Conservation (phyloP, 768 basidiomycete species). For the Pulveroboletus ravenelii region DNA sequence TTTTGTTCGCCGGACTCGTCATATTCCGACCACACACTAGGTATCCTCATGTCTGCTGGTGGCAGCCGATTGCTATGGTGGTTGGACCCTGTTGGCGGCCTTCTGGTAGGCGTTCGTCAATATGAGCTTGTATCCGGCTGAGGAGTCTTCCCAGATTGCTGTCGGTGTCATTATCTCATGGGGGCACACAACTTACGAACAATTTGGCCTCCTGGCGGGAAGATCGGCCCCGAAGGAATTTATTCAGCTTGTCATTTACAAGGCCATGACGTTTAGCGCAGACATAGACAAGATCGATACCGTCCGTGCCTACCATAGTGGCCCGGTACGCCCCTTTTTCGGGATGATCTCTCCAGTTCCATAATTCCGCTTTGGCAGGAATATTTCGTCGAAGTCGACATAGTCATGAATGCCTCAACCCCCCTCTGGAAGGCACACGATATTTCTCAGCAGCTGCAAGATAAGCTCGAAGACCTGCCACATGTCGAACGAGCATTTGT, state of each 20-base stretch:
- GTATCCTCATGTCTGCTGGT: constrained; percentile 77
- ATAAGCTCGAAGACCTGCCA: constrained; percentile 83
- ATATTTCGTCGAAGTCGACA: constrained; percentile 93
- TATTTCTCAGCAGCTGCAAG: constrained; percentile 76
- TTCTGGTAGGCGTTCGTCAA: constrained; percentile 49
- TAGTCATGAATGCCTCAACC: constrained; percentile 87
- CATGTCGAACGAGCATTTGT: constrained; percentile 93
- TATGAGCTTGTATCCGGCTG: background rate
- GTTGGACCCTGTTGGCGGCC: constrained; percentile 74
- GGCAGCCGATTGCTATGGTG: constrained; percentile 82
- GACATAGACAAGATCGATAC: constrained; percentile 88
- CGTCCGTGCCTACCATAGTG: constrained; percentile 89
- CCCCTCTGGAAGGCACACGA: constrained; percentile 89
- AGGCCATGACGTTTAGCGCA: constrained; percentile 78
- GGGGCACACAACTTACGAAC: constrained; percentile 67
- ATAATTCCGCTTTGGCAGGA: constrained; percentile 40
- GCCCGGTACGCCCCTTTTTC: constrained; percentile 46
- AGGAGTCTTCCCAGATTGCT: constrained; percentile 50
- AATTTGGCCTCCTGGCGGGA: constrained; percentile 87
- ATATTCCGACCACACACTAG: constrained; percentile 33
- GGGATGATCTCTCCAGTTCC: background rate
- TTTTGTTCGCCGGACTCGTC: background rate
- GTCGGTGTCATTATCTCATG: constrained; percentile 76
- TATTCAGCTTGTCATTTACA: constrained; percentile 87
- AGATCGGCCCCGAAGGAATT: constrained; percentile 91